phyloP scores from a whole-genome alignment of 2,329 filamentous ascomycete species.

The Cryoendolithus antarcticus region DNA sequence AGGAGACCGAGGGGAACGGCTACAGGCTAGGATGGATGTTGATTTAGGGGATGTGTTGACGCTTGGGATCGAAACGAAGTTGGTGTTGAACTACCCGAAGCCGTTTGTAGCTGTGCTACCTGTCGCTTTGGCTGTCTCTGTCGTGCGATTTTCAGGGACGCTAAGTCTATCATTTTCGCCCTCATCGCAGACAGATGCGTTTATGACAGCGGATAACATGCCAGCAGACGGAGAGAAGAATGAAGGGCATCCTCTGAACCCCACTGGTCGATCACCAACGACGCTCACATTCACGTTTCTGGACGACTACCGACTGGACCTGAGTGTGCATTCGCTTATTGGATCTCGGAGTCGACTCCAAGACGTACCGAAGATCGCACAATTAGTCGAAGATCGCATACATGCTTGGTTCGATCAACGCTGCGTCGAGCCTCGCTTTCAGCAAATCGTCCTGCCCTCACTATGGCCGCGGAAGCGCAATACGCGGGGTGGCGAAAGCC shows the following conservation, averaged over 20 bases:
- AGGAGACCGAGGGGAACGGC: conserved; percentile 48
- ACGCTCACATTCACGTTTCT: conserved; percentile 92
- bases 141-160: conserved; percentile 90
- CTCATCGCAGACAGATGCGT: conserved; percentile 28
- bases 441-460: conserved; percentile 72
- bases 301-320: conserved; percentile 74
- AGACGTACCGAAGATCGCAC: conserved; percentile 79
- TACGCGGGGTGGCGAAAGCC: conserved; percentile 54
- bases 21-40: conserved; percentile 94
- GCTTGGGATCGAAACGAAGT: conserved; percentile 82
- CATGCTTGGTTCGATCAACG: conserved; percentile 84
- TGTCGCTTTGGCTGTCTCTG: conserved; percentile 79
- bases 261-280: conserved; percentile 43
- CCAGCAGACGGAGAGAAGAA: conserved; percentile 16
- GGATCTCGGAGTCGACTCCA: conserved; percentile 69
- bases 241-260: conserved; percentile 21
- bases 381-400: conserved; percentile 65
- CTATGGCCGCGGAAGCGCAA: conserved; percentile 79
- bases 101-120: conserved; percentile 78
- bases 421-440: conserved; percentile 73
- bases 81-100: conserved; percentile 90
- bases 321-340: conserved; percentile 67
- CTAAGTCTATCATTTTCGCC: conserved; percentile 89
- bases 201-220: conserved; percentile 21
- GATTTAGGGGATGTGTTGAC: conserved; percentile 95